Evolutionary conservation across 2,329 filamentous ascomycete genomes (phyloP).

Genomic region (Trichothecium roseum): DNA sequence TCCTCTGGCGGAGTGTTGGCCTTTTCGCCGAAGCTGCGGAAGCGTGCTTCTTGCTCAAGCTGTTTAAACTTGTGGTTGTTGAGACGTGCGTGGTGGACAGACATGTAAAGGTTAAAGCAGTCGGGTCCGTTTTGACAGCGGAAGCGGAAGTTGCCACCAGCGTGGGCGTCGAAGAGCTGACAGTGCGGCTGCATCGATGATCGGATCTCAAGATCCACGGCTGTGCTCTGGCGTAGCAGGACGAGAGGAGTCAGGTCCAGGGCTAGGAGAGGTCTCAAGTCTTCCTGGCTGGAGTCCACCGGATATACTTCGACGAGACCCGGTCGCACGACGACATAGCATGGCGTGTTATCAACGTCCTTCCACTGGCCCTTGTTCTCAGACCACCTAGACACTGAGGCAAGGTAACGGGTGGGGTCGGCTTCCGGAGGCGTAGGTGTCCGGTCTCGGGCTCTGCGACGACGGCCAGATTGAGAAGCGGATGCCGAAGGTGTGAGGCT

Average conservation of each 20-base stretch:
- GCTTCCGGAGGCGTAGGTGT: constrained; percentile 19
- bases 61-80: constrained; percentile 83
- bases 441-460: constrained; percentile 30
- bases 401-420: constrained; percentile 35
- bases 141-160: constrained; percentile 76
- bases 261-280: constrained; percentile 42
- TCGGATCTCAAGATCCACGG: constrained; percentile 86
- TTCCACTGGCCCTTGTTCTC: constrained; percentile 36
- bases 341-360: constrained; percentile 40
- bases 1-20: constrained; percentile 38
- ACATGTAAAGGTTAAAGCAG: constrained; percentile 70
- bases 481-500: constrained; percentile 74
- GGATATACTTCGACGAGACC: constrained; percentile 12
- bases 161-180: constrained; percentile 51
- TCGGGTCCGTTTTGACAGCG: constrained; percentile 67
- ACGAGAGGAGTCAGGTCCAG: constrained; percentile 88
- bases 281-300: constrained; percentile 16
- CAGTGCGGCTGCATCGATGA: constrained; percentile 70
- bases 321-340: constrained; percentile 43
- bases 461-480: constrained; percentile 58
- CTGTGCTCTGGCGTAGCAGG: constrained; percentile 80
- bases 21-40: constrained; percentile 58
- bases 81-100: constrained; percentile 81
- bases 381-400: constrained; percentile 52
- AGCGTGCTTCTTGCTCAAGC: constrained; percentile 55